These are phyloP conservation scores for Fraxinus dipetala DNA, from an alignment of 305 asterid genomes.

Conservation along the genomic window DNA sequence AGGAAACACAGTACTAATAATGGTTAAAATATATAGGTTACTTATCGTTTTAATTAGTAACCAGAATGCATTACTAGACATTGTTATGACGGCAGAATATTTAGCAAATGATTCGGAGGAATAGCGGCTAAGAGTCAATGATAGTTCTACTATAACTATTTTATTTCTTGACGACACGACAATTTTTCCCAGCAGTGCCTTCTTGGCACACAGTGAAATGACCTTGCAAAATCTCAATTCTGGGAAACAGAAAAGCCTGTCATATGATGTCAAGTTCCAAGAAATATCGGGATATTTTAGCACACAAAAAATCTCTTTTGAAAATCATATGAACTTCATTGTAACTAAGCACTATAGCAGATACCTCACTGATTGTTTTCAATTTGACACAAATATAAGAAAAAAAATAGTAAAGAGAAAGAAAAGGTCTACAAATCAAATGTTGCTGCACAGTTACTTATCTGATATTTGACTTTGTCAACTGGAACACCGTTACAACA, in stretches of 20 bases:
- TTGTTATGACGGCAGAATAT: background rate
- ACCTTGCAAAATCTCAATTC: background rate
- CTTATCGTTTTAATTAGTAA: background rate
- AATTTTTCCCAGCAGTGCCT: background rate
- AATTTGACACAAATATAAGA: background rate
- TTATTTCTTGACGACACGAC: background rate
- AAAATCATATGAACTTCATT: background rate
- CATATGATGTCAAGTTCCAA: background rate
- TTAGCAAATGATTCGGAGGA: background rate
- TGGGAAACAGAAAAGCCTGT: background rate
- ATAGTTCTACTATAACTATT: background rate
- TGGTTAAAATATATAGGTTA: background rate
- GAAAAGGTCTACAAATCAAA: background rate
- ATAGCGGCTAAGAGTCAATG: background rate
- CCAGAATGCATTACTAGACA: background rate
- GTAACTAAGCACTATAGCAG: background rate
- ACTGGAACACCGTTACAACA: background rate
- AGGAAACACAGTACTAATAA: background rate
- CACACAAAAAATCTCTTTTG: background rate
- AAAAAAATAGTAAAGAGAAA: background rate
- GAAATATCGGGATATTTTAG: background rate
- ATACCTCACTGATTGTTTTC: background rate
- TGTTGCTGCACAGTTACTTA: background rate
- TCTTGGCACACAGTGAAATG: background rate
- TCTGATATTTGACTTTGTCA: background rate